Base-by-base conservation (phyloP, 805 yeast species). In the Trichomonascus vanleenenianus region DNA sequence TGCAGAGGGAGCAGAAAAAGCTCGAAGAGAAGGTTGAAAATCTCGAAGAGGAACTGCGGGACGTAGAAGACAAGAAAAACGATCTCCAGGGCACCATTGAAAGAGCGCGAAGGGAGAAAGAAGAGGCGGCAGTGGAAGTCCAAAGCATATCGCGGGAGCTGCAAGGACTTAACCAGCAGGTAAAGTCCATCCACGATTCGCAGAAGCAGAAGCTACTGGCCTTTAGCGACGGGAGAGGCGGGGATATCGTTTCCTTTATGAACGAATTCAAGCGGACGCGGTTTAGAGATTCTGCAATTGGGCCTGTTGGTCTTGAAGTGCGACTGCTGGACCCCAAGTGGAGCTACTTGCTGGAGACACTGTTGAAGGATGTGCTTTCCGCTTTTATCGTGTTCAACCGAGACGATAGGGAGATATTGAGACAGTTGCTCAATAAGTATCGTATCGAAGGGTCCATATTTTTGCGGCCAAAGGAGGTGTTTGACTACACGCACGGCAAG, bases 251-350 rank as follows among this genome's bases (percentile, higher is more conserved):
- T 4, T 22, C 4, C 15, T 31, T 31, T 32, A 40, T 31, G 27
- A 30, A 15, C 15, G 74, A 66, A 3, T 73, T 81, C 5, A 37
- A 52, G 3, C 53, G 59, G 2, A 40, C 52, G 0, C 55, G 62
- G 12, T 80, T 75, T 70, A 71, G 70, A 14, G 55, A 61, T 2
- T 57, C 56, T 31, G 95, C 95, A 0, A 61, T 82, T 14, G 97
- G 97, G 0, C 98, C 98, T 0, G 51, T 91, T 2, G 96, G 96
- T 1, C 52, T 70, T 2, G 65, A 66, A 48, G 68, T 87, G 2
- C 68, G 74, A 3, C 66, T 91, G 11, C 83, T 78, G 7, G 76
- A 63, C 54, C 63, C 70, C 16, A 59, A 66, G 25, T 89, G 87
- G 87, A 64, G 72, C 3, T 73, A 73, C 19, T 61, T 83, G 3